Base-by-base conservation (phyloP, 495 filamentous ascomycete species). In the Zalerion maritima region DNA sequence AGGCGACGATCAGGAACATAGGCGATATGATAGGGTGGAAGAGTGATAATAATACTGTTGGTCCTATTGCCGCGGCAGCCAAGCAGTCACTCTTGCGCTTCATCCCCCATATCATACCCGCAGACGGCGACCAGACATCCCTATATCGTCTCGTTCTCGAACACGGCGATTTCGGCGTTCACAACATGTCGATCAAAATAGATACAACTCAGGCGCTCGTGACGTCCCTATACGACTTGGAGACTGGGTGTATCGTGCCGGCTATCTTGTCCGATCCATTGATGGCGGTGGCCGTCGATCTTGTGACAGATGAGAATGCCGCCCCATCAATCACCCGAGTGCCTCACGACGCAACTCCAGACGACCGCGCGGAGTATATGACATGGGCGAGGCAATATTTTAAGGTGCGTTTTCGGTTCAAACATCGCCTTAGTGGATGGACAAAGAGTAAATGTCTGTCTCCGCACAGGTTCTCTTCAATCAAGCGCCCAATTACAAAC, bases 21-120 rank as follows among this genome's bases (percentile, higher is more conserved):
- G 52, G 50, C 23, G 45, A 54, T 18, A 52, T 50, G 40, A 56
- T 58, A 18, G 48, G 48, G 11, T 52, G 47, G 49, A 43, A 54
- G 28, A 18, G 28, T 26, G 49, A 53, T 37, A 28, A 50, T 24
- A 28, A 41, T 19, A 47, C 34, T 11, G 51, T 52, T 5, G 43
- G 50, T 26, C 53, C 43, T n/a, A 28, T 37, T 28, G 46, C 53
- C 32, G 23, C 40, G 7, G 43, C 43, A 12, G 50, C 54, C 16
- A 53, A 55, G 38, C 36, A 51, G 26, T 37, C 39, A 26, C 44
- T 51, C 23, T 37, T 57, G 9, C 38, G 35, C 7, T 32, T 45
- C 9, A 46, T 57, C 32, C 48, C 46, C 13, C 23, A 46, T 31
- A 45, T 55, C 12, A 36, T 52, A 13, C 49, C 47, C 24, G 18